Base-by-base conservation (phyloP, 2,329 filamentous ascomycete species). In the Penicillium sp. region DNA sequence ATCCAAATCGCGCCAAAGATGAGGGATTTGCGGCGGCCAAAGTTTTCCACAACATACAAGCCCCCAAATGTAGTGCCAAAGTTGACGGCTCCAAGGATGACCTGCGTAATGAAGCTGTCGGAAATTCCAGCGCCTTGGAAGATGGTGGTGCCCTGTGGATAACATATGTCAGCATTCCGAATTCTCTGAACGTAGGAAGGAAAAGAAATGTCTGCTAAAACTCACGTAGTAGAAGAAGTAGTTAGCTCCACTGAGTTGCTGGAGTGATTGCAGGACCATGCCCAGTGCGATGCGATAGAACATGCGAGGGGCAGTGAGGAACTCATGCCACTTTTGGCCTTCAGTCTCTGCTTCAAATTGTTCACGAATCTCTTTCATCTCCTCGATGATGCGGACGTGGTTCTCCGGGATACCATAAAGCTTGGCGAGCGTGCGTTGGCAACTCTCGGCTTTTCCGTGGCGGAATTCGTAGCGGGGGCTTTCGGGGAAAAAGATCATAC, bases 41-140 rank as follows among this genome's bases (percentile, higher is more conserved):
- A 84, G 59, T 78, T 80, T 65, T 88, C 83, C 0, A 88, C 83
- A 12, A 88, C 77, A 61, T 81, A 88, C 5, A 89, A 74, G 37
- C 84, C 84, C 43, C 77, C 78, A 50, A 88, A 81, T 3, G 84
- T 87, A 58, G 77, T 80, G 45, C 71, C 76, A 13, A 88, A 83
- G 63, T 89, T 89, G 62, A 89, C 82, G 19, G 81, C 80, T 27
- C 75, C 75, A 6, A 86, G 75, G 46, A 87, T 86, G 57, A 85
- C 77, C 61, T 85, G 81, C 0, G 80, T 83, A 49, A 80, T 70
- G 58, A 83, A 84, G 11, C 80, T 80, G 65, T 88, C 82, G 0
- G 77, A 69, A 48, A 88, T 77, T 51, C 83, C 84, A 10, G 85
- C 82, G 3, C 82, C 80, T 54, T 79, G 49, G 67, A 89, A 89